Evolutionary conservation across 192 early-diverging fungal genomes (phyloP), one percentile per base, ranked within the genome.

Genomic region (Spizellomyces punctatus): DNA sequence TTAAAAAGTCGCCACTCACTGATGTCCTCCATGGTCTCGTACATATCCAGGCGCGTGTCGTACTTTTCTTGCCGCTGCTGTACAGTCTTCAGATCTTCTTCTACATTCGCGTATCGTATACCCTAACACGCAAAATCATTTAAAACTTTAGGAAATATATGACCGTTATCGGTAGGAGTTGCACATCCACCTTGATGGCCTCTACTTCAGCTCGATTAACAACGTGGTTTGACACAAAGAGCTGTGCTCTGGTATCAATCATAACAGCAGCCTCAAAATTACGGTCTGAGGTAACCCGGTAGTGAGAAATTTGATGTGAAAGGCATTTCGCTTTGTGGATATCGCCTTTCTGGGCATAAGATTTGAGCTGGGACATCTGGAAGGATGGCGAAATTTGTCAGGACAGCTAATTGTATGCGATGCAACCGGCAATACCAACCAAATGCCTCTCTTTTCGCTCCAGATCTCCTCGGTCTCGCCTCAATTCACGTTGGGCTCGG

Each of bases 1-100:
- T 1, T 14, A 19, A 36, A 68, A 22, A 45, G 54, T 44, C 61
- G 50, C 21, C 12, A 17, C 43, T 14, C 61, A 78, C 75, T 71
- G 10, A 81, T 65, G 56, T 65, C 74, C 64, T 84, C 83, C 73
- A 84, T 79, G n/a, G 67, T 76, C 65, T 84, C 80, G 58, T 78
- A 71, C 41, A 69, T 52, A 17, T 64, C 63, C 63, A 79, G 58
- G 50, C 73, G 63, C 60, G 65, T 59, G 8, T 67, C 66, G 57
- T 84, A 84, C 58, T 82, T 84, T 45, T 66, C 27, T 58, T 73
- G 60, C 27, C 78, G 64, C 63, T 63, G 43, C 50, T 47, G n/a
- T 6, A 75, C 52, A 14, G 80, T 66, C 19, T 79, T 54, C n/a
- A 76, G 48, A 10, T 57, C 67, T 42, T 82, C 78, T 14, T 57